These are phyloP conservation scores for Ulmus americana DNA, from an alignment of 331 rosid genomes.

Conservation along the genomic window DNA sequence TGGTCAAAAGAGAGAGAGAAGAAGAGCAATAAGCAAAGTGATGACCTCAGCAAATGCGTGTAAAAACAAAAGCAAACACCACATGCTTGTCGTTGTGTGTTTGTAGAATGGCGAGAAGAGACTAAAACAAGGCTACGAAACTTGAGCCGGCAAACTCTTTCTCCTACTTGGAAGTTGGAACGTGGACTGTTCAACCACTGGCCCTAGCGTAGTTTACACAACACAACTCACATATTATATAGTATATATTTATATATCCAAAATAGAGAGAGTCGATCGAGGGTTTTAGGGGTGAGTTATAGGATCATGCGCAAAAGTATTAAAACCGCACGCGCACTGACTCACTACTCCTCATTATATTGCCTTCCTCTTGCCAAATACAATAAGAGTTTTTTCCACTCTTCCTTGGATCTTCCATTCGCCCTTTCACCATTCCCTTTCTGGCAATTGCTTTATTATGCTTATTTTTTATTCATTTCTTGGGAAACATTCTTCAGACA, in stretches of 20 bases:
- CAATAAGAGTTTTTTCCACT: slow-evolving; percentile 6
- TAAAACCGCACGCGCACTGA: slow-evolving; percentile 45
- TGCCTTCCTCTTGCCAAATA: neutral
- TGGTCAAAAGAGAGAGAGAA: too few relatives aligned
- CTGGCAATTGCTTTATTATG: slow-evolving; percentile 28
- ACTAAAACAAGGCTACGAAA: neutral
- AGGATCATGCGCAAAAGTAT: slow-evolving; percentile 57
- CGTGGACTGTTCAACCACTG: neutral
- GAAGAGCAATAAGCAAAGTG: too few relatives aligned
- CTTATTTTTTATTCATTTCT: slow-evolving; percentile 21
- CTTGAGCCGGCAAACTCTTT: neutral
- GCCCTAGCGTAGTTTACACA: neutral
- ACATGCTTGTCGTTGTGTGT: slow-evolving; percentile 10
- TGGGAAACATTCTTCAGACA: slow-evolving; percentile 39
- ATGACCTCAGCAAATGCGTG: too few relatives aligned
- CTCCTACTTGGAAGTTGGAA: neutral
- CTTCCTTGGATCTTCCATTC: slow-evolving; percentile 58
- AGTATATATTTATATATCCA: neutral
- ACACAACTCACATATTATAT: too few relatives aligned
- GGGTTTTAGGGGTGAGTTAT: slow-evolving; percentile 22
- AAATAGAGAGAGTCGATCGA: neutral
- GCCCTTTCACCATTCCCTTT: slow-evolving; percentile 34
- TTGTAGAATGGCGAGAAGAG: neutral
- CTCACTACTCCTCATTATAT: neutral
- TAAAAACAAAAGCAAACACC: slow-evolving; percentile 1